A percentile compares a stretch with the other conserved stretches of the same genome.
These are phyloP conservation scores for Skeletonema costatum DNA, from an alignment of 108 stramenopile genomes.

Conservation along the genomic window DNA sequence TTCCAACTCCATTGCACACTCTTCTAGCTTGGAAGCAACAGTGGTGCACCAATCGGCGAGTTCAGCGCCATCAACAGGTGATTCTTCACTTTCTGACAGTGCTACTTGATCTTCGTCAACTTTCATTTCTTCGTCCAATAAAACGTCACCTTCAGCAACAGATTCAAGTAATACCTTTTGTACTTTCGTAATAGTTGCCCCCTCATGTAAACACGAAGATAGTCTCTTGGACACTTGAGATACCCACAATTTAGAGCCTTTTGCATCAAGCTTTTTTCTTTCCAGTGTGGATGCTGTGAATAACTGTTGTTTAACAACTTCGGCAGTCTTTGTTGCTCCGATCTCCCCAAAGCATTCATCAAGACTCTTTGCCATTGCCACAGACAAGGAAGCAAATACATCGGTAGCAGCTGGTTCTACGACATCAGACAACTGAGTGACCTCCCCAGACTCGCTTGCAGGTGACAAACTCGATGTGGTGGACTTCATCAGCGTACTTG, in stretches of 20 bases:
- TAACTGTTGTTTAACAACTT: neutral
- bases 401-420: neutral
- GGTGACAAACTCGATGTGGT: neutral
- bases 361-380: slow-evolving; percentile 38
- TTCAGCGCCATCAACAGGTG: slow-evolving; percentile 7
- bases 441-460: neutral
- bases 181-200: slow-evolving; percentile 8
- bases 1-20: slow-evolving; percentile 39
- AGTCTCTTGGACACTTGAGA: slow-evolving; percentile 20
- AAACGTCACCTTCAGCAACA: neutral
- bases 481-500: neutral
- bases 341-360: slow-evolving; percentile 28
- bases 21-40: slow-evolving; percentile 29
- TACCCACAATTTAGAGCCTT: slow-evolving; percentile 22
- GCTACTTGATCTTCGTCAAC: slow-evolving; percentile 20
- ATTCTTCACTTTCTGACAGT: slow-evolving; percentile 1
- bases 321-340: slow-evolving; percentile 8
- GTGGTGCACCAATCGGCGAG: slow-evolving; percentile 28
- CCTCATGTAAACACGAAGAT: neutral
- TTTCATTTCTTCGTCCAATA: slow-evolving; percentile 19
- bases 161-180: slow-evolving; percentile 18
- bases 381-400: slow-evolving; percentile 8
- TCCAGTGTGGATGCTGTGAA: neutral
- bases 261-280: slow-evolving; percentile 11
- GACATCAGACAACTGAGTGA: neutral